Evolutionary conservation across 2,329 filamentous ascomycete species (phyloP).

Genomic region (Cercospora citrullina): DNA sequence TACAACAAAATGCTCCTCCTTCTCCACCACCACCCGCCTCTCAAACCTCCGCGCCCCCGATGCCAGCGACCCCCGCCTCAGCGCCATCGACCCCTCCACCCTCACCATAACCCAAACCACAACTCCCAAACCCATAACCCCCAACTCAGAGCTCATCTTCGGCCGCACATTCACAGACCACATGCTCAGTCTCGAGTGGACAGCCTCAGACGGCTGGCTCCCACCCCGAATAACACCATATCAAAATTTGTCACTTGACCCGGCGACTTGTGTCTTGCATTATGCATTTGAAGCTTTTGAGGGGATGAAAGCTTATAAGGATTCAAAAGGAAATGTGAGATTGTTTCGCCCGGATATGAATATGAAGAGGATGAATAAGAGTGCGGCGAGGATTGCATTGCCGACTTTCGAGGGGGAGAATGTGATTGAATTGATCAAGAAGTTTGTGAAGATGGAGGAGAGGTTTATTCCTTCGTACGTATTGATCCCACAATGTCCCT

Average conservation of each 20-base stretch:
- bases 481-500: too few relatives aligned
- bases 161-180: constrained; percentile 93
- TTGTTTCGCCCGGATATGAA: constrained; percentile 95
- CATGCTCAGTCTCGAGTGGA: constrained; percentile 96
- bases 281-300: constrained; percentile 98
- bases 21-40: constrained; percentile 6
- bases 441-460: constrained; percentile 77
- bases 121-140: constrained; percentile 70
- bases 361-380: constrained; percentile 93
- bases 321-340: constrained; percentile 72
- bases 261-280: constrained; percentile 95
- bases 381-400: constrained; percentile 84
- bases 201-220: constrained; percentile 77
- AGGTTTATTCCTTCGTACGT: constrained; percentile 84
- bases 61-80: constrained; percentile 54
- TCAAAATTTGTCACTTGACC: constrained; percentile 95
- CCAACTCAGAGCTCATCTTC: constrained; percentile 83
- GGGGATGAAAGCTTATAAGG: constrained; percentile 99
- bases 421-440: constrained; percentile 77
- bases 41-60: constrained; percentile 50
- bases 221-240: constrained; percentile 84
- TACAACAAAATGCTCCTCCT: neutral
- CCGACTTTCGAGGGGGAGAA: constrained; percentile 76
- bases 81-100: constrained; percentile 73
- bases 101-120: constrained; percentile 73